Conservation (phyloP, 2,329 filamentous ascomycete genomes). For the Grosmannia serpens region DNA sequence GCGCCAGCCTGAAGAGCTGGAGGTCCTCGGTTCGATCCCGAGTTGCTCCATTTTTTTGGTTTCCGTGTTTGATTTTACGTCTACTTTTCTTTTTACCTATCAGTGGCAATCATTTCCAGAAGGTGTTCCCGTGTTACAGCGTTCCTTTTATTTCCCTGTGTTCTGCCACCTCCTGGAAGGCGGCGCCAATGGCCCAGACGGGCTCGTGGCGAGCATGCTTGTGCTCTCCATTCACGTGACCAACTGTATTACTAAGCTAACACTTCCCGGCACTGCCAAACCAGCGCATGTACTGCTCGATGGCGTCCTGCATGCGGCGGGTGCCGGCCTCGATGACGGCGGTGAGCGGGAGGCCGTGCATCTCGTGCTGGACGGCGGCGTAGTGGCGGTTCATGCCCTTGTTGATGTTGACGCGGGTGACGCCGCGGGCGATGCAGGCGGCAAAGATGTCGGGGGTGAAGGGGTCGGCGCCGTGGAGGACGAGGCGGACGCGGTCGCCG, state of each 20-base stretch:
- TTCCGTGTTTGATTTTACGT: no score
- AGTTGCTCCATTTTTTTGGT: background rate
- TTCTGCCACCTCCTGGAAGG: conserved; percentile 53
- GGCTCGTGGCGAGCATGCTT: conserved; percentile 64
- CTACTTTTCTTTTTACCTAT: background rate
- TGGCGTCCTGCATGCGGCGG: conserved; percentile 33
- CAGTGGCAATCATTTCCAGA: background rate
- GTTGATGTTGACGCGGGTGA: conserved; percentile 40
- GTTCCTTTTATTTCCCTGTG: background rate
- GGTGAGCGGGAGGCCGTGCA: conserved; percentile 33
- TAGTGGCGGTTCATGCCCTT: conserved; percentile 40
- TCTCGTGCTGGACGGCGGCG: conserved; percentile 30
- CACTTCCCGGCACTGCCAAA: conserved; percentile 35
- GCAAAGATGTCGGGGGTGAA: conserved; percentile 18
- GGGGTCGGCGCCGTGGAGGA: conserved; percentile 35
- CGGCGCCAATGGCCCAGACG: conserved; percentile 77
- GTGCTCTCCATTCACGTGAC: background rate
- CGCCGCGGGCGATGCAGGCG: conserved; percentile 30
- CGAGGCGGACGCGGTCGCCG: conserved; percentile 32
- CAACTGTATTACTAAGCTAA: conserved; percentile 4
- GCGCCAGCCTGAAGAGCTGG: background rate
- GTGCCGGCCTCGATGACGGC: conserved; percentile 36
- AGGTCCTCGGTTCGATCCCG: background rate
- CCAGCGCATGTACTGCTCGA: conserved; percentile 34
- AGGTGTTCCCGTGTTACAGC: no score